Base-by-base conservation (phyloP, 129 eudicot species). In the Tanacetum coccineum region DNA sequence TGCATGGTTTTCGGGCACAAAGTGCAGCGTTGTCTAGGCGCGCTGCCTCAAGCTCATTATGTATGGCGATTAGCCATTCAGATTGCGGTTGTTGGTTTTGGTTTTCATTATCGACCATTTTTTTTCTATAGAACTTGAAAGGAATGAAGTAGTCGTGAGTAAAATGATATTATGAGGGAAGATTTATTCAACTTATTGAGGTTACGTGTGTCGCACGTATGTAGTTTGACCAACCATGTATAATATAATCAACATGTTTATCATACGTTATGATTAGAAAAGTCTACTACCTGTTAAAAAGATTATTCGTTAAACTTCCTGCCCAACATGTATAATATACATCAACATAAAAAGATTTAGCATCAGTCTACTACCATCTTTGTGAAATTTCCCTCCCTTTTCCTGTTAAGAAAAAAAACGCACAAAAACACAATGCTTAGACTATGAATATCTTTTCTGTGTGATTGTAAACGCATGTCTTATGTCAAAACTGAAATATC, bases 11-110 rank as follows among this genome's bases (percentile, higher is more conserved):
- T 6, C 77, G 77, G 82, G 86, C 73, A 2, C 67, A 59, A 8
- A 83, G 68, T 0, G 72, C 81, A 4, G 46, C 80, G 9, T 87
- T 82, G 55, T 90, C 95, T 32, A 67, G 28, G 18, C 52, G 52
- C 4, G 89, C 91, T 73, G 78, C 81, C 25, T 82, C 69, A 36
- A 87, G 80, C 45, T 84, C 80, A 7, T 69, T 81, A 51, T 22
- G 68, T n/a, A 87, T 82, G 71, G 67, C 51, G 44, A 79, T 68
- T 13, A 81, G 56, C 97, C 95, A 89, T 40, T 89, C 84, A 9
- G 85, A 45, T 51, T 72, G 83, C 4, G 71, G 72, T 3, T 50
- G 47, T 61, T 62, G 62, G 40, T 72, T 40, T 17, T 20, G 19
- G 28, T 26, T 36, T 36, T 36, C 42, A 36, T 36, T 36, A 36